A percentile compares a stretch with the other conserved stretches of the same genome.
Conservation (phyloP, 2,329 filamentous ascomycete genomes). For the Curvularia verruculosa region DNA sequence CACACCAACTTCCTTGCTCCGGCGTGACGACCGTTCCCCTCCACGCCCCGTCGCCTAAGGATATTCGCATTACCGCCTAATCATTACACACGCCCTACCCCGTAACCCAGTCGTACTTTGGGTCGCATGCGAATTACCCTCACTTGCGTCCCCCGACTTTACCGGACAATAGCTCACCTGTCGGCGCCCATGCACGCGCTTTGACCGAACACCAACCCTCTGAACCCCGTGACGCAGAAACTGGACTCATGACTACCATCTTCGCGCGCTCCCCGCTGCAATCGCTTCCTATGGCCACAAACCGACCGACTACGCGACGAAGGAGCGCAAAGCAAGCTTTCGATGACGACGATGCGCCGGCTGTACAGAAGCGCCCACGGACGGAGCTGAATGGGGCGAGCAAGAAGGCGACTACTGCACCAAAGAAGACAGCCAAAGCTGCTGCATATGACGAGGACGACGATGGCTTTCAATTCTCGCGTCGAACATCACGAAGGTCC, state of each 20-base stretch:
- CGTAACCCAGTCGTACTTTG: slow-evolving; percentile 4
- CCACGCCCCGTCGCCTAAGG: slow-evolving; percentile 29
- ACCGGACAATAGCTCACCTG: slow-evolving; percentile 19
- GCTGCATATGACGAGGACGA: slow-evolving; percentile 56
- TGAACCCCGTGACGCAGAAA: slow-evolving; percentile 30
- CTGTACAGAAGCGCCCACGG: slow-evolving; percentile 51
- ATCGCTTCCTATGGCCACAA: slow-evolving; percentile 56
- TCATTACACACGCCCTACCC: slow-evolving; percentile 31
- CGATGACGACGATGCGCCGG: slow-evolving; percentile 54
- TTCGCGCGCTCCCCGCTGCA: slow-evolving; percentile 52
- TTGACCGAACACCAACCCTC: slow-evolving; percentile 33
- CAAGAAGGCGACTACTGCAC: slow-evolving; percentile 44
- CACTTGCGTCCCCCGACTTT: slow-evolving; percentile 10
- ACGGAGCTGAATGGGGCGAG: slow-evolving; percentile 47
- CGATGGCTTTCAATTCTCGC: slow-evolving; percentile 57
- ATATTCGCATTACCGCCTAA: slow-evolving; percentile 45
- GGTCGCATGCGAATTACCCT: slow-evolving; percentile 11
- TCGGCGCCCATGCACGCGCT: slow-evolving; percentile 47
- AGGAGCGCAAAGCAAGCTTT: slow-evolving; percentile 54
- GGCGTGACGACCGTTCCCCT: slow-evolving; percentile 31
- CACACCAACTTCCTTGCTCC: slow-evolving; percentile 36
- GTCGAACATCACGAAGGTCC: slow-evolving; percentile 45
- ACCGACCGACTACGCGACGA: slow-evolving; percentile 52
- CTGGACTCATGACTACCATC: slow-evolving; percentile 46
- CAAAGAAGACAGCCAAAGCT: slow-evolving; percentile 47